These are phyloP conservation scores for Lasiosphaeria hispida DNA, from an alignment of 495 filamentous ascomycete genomes.

Conservation along the genomic window DNA sequence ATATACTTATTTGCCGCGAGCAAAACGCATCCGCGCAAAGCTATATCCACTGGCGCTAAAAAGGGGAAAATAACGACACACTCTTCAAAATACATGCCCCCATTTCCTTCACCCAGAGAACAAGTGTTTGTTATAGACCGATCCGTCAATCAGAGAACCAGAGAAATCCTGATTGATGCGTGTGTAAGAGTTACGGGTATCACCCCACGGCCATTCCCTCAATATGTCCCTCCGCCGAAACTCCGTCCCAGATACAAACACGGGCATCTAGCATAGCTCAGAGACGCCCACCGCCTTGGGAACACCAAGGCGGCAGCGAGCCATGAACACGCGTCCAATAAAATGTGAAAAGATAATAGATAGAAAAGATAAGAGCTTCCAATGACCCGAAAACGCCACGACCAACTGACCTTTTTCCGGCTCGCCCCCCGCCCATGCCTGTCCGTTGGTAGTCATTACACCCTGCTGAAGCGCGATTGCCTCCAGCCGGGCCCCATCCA, in stretches of 20 bases:
- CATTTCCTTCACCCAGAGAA: background rate
- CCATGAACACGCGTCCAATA: too few relatives aligned
- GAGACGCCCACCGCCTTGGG: background rate
- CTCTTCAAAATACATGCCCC: too few relatives aligned
- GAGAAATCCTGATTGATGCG: background rate
- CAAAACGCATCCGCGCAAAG: too few relatives aligned
- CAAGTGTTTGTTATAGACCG: background rate
- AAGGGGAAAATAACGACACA: too few relatives aligned
- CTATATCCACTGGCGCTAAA: too few relatives aligned
- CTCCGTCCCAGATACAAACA: background rate
- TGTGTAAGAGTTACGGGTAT: conserved; percentile 12
- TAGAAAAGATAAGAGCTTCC: background rate
- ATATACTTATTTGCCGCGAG: too few relatives aligned
- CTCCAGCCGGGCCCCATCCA: background rate
- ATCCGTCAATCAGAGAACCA: background rate
- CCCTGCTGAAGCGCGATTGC: background rate
- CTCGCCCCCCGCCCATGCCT: background rate
- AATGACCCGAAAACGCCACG: background rate
- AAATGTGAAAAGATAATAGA: background rate
- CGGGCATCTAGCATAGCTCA: background rate
- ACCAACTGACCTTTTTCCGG: background rate
- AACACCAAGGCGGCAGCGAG: too few relatives aligned
- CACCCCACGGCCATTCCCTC: conserved; percentile 3
- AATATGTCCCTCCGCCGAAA: background rate
- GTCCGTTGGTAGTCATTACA: conserved; percentile 1